Evolutionary conservation across 2,329 filamentous ascomycete genomes (phyloP), one percentile per base, ranked within the genome.

Genomic region (Aureobasidium sp.): DNA sequence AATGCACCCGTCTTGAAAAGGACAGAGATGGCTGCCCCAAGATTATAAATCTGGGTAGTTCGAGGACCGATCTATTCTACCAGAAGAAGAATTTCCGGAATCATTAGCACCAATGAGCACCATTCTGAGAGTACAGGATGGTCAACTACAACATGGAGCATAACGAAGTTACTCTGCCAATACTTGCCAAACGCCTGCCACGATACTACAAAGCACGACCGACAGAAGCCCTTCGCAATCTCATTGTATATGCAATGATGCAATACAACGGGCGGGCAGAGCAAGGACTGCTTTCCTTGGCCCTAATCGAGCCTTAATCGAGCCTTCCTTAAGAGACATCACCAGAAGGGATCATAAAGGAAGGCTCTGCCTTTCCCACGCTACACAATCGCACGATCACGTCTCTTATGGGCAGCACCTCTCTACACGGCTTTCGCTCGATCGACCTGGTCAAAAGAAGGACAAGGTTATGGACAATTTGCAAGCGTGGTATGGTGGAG

Each of bases 1-100:
- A 99, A 78, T 99, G 94, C 75, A 99, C 94, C 63, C 84, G 94
- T 8, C 79, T 99, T 17, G 94, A 99, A 75, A 99, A 97, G 78
- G 94, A 99, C 74, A 82, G 94, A 65, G 94, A 99, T 73, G 94
- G 94, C 2, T 99, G 94, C 76, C 94, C 94, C 60, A 99, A 99
- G 85, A 99, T 99, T 77, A 97, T 99, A 74, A 99, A 99, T 74
- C 78, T 99, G 72, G 94, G 94, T 46, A 96, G 90, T 81, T 94
- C 89, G 63, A 86, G 94, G 78, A 99, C 94, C 72, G 94, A 99
- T 83, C 82, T 97, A 77, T 85, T 87, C 69, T 86, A 88, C 74
- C 85, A 88, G 76, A 89, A 89, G 76, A 90, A 90, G 79, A 80
- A 84, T 78, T 86, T 86, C 71, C 76, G 84, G 68, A 86, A 86